phyloP scores from a whole-genome alignment of 2,329 filamentous ascomycete species.

The Whalleya microplaca region DNA sequence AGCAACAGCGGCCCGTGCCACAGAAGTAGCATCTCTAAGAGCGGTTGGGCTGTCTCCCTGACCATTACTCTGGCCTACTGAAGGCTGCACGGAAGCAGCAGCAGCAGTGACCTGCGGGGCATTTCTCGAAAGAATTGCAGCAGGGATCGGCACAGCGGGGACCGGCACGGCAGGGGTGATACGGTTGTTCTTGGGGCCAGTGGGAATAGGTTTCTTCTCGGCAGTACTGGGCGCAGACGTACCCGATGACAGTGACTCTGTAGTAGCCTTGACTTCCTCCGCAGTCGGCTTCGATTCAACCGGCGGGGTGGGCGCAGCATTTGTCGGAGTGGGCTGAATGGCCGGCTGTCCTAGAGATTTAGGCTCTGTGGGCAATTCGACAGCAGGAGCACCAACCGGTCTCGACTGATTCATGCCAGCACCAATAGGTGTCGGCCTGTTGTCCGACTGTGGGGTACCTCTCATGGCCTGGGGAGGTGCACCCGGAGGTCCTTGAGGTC shows the following conservation, averaged over 20 bases:
- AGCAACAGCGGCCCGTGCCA: constrained; percentile 77
- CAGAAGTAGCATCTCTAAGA: constrained; percentile 71
- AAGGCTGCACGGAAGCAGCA: constrained; percentile 40
- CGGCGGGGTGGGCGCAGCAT: constrained; percentile 63
- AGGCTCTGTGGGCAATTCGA: constrained; percentile 54
- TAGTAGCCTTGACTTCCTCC: constrained; percentile 56
- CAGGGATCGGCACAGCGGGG: constrained; percentile 45
- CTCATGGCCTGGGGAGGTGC: constrained; percentile 37
- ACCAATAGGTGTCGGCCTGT: constrained; percentile 57
- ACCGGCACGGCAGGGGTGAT: constrained; percentile 70
- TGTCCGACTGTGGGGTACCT: constrained; percentile 42
- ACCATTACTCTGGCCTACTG: constrained; percentile 42
- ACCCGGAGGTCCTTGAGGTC: constrained; percentile 50
- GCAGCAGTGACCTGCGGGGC: constrained; percentile 35
- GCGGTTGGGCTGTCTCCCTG: constrained; percentile 42
- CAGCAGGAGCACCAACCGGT: constrained; percentile 48
- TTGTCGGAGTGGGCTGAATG: constrained; percentile 45
- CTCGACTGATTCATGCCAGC: constrained; percentile 54
- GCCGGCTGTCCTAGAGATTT: constrained; percentile 54
- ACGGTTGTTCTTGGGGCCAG: constrained; percentile 55
- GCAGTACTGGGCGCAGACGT: constrained; percentile 41
- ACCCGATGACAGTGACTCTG: constrained; percentile 51
- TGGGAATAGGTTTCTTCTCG: constrained; percentile 45
- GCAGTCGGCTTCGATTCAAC: constrained; percentile 70
- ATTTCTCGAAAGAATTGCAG: constrained; percentile 25